Evolutionary conservation across 139 green algal species (phyloP), one percentile per base, ranked within the genome.

Genomic region (Picochlorum sp.): DNA sequence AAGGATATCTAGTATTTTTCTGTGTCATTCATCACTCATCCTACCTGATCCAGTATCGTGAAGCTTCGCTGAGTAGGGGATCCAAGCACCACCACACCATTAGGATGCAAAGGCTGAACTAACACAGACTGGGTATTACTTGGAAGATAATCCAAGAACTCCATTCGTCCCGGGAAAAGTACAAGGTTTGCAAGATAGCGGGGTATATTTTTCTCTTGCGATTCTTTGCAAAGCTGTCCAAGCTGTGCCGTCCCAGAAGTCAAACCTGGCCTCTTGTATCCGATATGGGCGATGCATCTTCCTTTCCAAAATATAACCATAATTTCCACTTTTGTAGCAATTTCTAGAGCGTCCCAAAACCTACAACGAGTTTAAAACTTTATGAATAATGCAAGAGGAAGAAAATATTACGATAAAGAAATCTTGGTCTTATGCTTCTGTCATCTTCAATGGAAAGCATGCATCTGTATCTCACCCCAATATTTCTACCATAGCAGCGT

Each of bases 121-220:
- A 86, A 57, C 3, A 86, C 75, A 1, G 74, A 81, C 55, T 89
- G 80, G 5, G 69, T 86, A 63, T 84, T 85, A 26, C 76, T 60
- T 7, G 88, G 85, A 31, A 95, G 67, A 58, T 85, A 89, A 20
- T 50, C 33, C 1, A 66, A 68, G 60, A 93, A 91, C 63, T 95
- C 87, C 4, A 78, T 18, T 3, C 83, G 68, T 1, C 87, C 85
- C 87, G 78, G 89, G 61, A 93, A 97, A 1, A 95, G 75, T 12
- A 73, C 57, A 18, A 96, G 74, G 65, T 97, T 97, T 41, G 89
- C 82, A 24, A 97, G 72, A 73, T 95, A 96, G 73, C 90, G 93
- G 49, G 72, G 78, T 22, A 63, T 64, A 20, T 74, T 78, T 8
- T 49, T 73, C 0, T 50, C 28, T 69, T 91, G 78, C 24, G 70